phyloP scores from a whole-genome alignment of 495 filamentous ascomycete genomes.

The Oleoguttula mirabilis region DNA sequence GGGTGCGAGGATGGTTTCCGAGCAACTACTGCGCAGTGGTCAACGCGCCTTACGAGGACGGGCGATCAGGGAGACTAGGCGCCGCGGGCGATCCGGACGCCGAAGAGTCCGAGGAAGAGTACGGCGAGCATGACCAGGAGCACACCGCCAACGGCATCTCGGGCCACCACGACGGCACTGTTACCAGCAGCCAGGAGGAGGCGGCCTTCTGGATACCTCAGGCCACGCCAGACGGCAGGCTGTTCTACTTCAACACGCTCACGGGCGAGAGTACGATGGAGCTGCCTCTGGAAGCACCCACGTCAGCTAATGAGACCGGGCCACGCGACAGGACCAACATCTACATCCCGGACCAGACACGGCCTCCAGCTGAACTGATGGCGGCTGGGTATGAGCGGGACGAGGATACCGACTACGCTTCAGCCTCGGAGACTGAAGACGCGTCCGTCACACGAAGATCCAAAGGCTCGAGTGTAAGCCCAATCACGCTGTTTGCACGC shows the following conservation, averaged over 20 bases:
- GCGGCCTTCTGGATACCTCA: constrained; percentile 98
- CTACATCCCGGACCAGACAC: constrained; percentile 76
- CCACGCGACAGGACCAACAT: constrained; percentile 80
- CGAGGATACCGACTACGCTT: constrained; percentile 57
- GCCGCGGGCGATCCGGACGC: constrained; percentile 33
- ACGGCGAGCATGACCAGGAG: constrained; percentile 59
- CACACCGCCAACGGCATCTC: constrained; percentile 42
- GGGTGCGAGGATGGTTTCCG: constrained; percentile 92
- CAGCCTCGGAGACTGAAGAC: constrained; percentile 77
- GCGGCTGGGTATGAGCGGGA: constrained; percentile 61
- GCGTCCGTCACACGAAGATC: constrained; percentile 48
- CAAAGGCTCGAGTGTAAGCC: constrained; percentile 47
- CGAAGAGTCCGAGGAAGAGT: constrained; percentile 39
- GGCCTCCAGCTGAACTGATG: constrained; percentile 86
- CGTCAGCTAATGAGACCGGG: constrained; percentile 65
- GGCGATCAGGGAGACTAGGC: constrained; percentile 14
- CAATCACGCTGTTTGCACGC: neutral
- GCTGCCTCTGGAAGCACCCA: constrained; percentile 81
- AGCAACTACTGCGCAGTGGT: constrained; percentile 95
- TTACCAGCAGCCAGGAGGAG: constrained; percentile 62
- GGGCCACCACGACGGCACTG: constrained; percentile 46
- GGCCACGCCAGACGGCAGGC: constrained; percentile 78
- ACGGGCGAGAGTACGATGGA: constrained; percentile 90
- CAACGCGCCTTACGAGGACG: constrained; percentile 51
- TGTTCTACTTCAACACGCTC: constrained; percentile 98